These are phyloP conservation scores for Colletotrichum eremochloae DNA, from an alignment of 2,329 filamentous ascomycete species.

Conservation along the genomic window DNA sequence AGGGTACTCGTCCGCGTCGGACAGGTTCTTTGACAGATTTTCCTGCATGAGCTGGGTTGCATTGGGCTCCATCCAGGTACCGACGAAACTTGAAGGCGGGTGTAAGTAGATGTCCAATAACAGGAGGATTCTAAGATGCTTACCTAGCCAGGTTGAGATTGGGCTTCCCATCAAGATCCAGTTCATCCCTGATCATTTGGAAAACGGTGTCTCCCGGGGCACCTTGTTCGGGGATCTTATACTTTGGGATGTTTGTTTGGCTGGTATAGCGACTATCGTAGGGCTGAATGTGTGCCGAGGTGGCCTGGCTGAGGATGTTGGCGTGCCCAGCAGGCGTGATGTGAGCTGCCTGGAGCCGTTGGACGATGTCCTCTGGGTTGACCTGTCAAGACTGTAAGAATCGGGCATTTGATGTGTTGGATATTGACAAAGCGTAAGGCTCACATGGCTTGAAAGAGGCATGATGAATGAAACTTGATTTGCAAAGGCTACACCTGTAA, in stretches of 20 bases:
- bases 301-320: conserved; percentile 55
- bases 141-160: conserved; percentile 75
- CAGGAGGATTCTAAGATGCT: conserved; percentile 13
- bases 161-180: conserved; percentile 75
- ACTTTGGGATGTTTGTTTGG: conserved; percentile 68
- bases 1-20: conserved; percentile 77
- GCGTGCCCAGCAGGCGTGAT: conserved; percentile 52
- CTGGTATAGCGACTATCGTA: conserved; percentile 71
- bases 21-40: conserved; percentile 78
- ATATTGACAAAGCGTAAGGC: background rate
- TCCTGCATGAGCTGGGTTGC: conserved; percentile 75
- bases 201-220: conserved; percentile 74
- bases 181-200: conserved; percentile 73
- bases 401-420: background rate
- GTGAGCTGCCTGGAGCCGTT: conserved; percentile 61
- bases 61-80: conserved; percentile 78
- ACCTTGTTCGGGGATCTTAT: conserved; percentile 68
- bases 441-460: conserved; percentile 41
- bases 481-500: background rate
- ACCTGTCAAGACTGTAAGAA: conserved; percentile 52
- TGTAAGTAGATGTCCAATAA: conserved; percentile 1
- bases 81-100: conserved; percentile 67
- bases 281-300: conserved; percentile 66
- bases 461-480: conserved; percentile 15
- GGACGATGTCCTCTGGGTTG: conserved; percentile 68